Conservation (phyloP, 139 green algal species). For the Ostreobium quekettii region DNA sequence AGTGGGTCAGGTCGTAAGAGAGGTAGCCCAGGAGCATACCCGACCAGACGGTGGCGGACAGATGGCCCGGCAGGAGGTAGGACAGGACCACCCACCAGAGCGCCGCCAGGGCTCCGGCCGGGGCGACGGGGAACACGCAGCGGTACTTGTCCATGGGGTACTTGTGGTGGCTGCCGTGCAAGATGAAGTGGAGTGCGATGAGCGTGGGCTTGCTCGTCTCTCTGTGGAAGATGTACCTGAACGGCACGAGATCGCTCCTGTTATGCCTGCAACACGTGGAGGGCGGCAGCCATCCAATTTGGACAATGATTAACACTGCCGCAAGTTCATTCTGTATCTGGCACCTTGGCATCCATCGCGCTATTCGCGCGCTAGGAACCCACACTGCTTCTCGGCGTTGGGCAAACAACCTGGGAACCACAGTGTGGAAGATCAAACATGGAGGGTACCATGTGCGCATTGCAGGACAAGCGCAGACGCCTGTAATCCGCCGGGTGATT, state of each 20-base stretch:
- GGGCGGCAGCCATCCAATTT: too few species aligned
- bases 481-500: too few species aligned
- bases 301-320: too few species aligned
- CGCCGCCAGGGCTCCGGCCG: constrained; percentile 38
- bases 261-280: not conserved
- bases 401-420: too few species aligned
- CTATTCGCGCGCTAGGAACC: not conserved
- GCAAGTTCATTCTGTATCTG: too few species aligned
- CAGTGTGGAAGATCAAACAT: too few species aligned
- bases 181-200: constrained; percentile 85
- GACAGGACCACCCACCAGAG: constrained; percentile 32
- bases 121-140: constrained; percentile 87
- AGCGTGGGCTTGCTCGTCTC: not conserved
- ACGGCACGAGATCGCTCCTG: not conserved
- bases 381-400: too few species aligned
- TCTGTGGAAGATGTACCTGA: not conserved
- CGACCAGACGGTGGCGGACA: constrained; percentile 40
- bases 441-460: too few species aligned
- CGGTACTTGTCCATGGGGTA: constrained; percentile 73
- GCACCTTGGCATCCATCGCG: not conserved
- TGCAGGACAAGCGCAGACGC: too few species aligned
- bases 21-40: constrained; percentile 83
- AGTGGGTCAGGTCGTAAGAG: constrained; percentile 85
- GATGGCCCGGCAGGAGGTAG: constrained; percentile 18
- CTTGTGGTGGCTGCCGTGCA: constrained; percentile 96